A percentile compares a stretch with the other conserved stretches of the same genome.
phyloP scores from a whole-genome alignment of 495 filamentous ascomycete genomes.

The Penicillium tannophilum region DNA sequence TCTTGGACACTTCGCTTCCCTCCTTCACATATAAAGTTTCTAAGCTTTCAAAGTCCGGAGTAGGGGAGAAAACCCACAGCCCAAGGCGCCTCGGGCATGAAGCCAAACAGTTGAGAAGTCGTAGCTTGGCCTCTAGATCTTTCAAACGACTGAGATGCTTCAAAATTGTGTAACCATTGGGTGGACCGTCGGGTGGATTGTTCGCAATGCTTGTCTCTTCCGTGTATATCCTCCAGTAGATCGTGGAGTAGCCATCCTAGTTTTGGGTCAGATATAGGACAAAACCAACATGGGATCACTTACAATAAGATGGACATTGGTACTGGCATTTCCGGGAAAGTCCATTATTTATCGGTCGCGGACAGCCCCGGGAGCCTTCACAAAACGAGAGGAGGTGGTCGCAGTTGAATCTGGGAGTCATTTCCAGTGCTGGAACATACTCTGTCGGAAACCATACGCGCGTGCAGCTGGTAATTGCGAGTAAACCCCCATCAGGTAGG shows the following conservation, averaged over 20 bases:
- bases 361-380: constrained; percentile 33
- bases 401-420: constrained; percentile 35
- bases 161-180: constrained; percentile 47
- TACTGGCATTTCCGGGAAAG: constrained; percentile 49
- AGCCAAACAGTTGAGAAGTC: constrained; percentile 42
- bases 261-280: constrained; percentile 18
- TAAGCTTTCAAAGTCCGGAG: constrained; percentile 45
- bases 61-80: constrained; percentile 47
- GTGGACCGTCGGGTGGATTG: constrained; percentile 37
- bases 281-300: constrained; percentile 18
- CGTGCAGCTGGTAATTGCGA: constrained; percentile 10
- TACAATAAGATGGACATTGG: constrained; percentile 51
- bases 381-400: constrained; percentile 31
- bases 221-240: constrained; percentile 53
- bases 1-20: constrained; percentile 33
- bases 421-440: constrained; percentile 32
- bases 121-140: constrained; percentile 43
- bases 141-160: constrained; percentile 50
- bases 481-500: constrained; percentile 25
- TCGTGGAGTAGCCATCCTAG: constrained; percentile 52
- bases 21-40: constrained; percentile 30
- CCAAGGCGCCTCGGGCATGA: constrained; percentile 47
- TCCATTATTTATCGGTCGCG: constrained; percentile 47
- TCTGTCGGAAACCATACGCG: constrained; percentile 13
- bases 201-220: constrained; percentile 42